phyloP scores from a whole-genome alignment of 768 basidiomycete genomes.

The Russula vinacea region DNA sequence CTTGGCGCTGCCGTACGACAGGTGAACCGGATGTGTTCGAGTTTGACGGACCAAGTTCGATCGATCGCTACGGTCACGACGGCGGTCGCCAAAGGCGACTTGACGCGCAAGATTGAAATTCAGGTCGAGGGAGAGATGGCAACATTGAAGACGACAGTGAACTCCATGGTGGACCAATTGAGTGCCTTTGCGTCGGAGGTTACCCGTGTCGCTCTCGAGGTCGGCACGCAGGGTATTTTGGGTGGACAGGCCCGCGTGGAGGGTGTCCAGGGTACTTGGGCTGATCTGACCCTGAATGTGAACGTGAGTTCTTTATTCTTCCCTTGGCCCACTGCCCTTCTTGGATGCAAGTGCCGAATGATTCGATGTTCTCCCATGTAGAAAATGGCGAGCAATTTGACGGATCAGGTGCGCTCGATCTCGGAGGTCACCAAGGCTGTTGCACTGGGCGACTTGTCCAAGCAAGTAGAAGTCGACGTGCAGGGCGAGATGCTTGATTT shows the following conservation, averaged over 20 bases:
- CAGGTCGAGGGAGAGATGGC: conserved; percentile 82
- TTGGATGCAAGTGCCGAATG: neutral
- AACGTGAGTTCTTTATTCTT: conserved; percentile 55
- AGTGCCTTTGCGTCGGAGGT: conserved; percentile 80
- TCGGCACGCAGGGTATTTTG: conserved; percentile 83
- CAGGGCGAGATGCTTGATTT: conserved; percentile 91
- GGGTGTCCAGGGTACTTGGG: conserved; percentile 89
- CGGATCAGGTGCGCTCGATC: conserved; percentile 86
- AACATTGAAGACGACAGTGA: conserved; percentile 75
- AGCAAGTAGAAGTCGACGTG: conserved; percentile 87
- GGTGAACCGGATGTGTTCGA: conserved; percentile 77
- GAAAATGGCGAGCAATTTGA: conserved; percentile 87
- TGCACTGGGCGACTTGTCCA: conserved; percentile 77
- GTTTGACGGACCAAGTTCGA: conserved; percentile 71
- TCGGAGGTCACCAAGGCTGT: conserved; percentile 80
- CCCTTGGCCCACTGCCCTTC: neutral
- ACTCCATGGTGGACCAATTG: conserved; percentile 86
- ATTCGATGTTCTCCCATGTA: conserved; percentile 33
- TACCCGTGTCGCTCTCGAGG: conserved; percentile 77
- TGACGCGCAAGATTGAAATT: conserved; percentile 89
- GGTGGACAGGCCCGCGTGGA: conserved; percentile 87
- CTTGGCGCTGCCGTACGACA: conserved; percentile 28
- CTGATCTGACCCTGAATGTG: conserved; percentile 80
- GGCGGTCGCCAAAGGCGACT: conserved; percentile 82
- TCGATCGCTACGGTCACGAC: conserved; percentile 83